Evolutionary conservation across 768 basidiomycete species (phyloP), one percentile per base, ranked within the genome.

Genomic region (Rhodotorula toruloides): DNA sequence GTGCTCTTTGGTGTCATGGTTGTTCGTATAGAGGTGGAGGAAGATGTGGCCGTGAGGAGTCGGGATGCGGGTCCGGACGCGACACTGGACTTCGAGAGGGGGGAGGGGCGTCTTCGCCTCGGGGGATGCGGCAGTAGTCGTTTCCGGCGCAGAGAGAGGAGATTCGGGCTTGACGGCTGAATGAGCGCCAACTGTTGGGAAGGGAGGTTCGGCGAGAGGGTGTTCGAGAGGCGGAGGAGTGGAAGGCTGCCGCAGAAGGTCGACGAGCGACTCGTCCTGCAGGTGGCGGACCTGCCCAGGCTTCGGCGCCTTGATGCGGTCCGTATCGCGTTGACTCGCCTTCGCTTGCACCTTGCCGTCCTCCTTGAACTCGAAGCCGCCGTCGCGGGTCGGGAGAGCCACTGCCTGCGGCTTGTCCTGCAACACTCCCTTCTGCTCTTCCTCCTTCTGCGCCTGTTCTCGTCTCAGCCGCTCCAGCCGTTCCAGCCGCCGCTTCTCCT

Each of bases 11-110:
- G 76, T 81, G 79, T 98, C 96, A 58, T 82, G 84, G 73, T 87
- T 89, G 77, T 96, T 98, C 77, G 91, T 90, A 79, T 98, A 98
- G 59, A 98, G 80, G 74, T 98, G 91, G 16, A 98, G 82, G 79
- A 97, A 97, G 25, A 87, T 85, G 19, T 89, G 86, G 10, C 93
- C 94, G 73, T 98, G 90, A 0, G 90, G 90, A 1, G 96, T 99
- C 47, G 96, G 96, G 76, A 98, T 90, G 62, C 96, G 88, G 7
- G 96, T 97, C 62, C 96, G 88, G 19, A 91, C 96, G 86, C 94
- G 90, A 77, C 96, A 99, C 77, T 85, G 87, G 36, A 97, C 89
- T 61, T 85, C 80, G n/a, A 89, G 78, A 2, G 73, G 64, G 10
- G 75, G 61, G 78, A 79, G 46, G 25, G 29, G 22, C 2, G 48